Percentiles rank a stretch among this genome's conserved stretches.
Evolutionary conservation across 225 moss, liverwort and hornwort genomes (phyloP).

Genomic region (Sphagnum contortum): DNA sequence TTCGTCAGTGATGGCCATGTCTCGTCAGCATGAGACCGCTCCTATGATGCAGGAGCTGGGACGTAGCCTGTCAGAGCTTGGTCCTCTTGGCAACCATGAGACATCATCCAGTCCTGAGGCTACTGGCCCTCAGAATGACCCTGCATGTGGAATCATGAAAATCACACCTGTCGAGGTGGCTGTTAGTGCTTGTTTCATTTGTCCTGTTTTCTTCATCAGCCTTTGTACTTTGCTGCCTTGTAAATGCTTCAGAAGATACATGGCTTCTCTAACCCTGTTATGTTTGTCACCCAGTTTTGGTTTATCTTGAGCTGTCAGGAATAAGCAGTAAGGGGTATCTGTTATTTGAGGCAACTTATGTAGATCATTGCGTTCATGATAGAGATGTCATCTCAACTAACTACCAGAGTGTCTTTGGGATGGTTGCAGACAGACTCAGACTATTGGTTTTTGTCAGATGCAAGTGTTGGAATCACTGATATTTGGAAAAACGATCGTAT

Average conservation of each 20-base stretch:
- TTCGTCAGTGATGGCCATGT: constrained; percentile 18
- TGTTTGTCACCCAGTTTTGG: too few species aligned
- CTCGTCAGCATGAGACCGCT: constrained; percentile 11
- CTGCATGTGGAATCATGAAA: constrained; percentile 71
- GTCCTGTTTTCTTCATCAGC: too few species aligned
- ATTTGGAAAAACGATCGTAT: constrained; percentile 61
- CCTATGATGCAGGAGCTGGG: constrained; percentile 20
- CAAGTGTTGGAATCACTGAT: constrained; percentile 44
- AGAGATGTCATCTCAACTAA: too few species aligned
- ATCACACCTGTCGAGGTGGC: constrained; percentile 70
- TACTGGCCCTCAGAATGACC: constrained; percentile 44
- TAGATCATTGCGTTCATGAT: too few species aligned
- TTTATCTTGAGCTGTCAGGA: too few species aligned
- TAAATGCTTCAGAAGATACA: too few species aligned
- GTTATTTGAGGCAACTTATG: too few species aligned
- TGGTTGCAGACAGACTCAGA: constrained; percentile 39
- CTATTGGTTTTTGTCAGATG: constrained; percentile 52
- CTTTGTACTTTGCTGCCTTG: too few species aligned
- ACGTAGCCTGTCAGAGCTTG: constrained; percentile 32
- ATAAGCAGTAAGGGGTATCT: too few species aligned
- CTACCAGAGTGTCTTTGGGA: neutral
- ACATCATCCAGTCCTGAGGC: constrained; percentile 46
- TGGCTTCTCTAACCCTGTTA: too few species aligned
- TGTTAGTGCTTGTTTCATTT: constrained; percentile 22
- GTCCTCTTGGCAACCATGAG: constrained; percentile 30